These are phyloP conservation scores for Termitomyces heimii DNA, from an alignment of 768 basidiomycete genomes.

Conservation along the genomic window DNA sequence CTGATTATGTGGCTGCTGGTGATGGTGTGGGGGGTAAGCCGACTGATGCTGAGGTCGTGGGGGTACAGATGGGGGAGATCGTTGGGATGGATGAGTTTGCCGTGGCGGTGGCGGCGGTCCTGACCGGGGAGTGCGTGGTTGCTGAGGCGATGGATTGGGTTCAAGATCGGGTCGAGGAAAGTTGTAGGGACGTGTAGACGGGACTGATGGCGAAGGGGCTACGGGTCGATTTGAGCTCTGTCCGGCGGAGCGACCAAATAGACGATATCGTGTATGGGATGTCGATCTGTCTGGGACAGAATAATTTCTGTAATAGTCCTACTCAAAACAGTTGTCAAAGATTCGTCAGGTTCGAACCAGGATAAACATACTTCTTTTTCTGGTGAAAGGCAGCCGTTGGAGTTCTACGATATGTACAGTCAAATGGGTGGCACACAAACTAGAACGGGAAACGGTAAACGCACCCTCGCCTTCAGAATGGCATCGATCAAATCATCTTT, in stretches of 20 bases:
- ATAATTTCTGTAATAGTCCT: conserved; percentile 57
- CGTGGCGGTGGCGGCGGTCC: conserved; percentile 18
- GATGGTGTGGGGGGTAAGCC: conserved; percentile 5
- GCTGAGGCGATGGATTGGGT: conserved; percentile 31
- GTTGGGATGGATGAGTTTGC: conserved; percentile 16
- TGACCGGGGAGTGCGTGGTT: conserved; percentile 17
- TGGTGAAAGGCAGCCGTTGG: conserved; percentile 55
- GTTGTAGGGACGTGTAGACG: conserved; percentile 20
- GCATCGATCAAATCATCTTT: conserved; percentile 75
- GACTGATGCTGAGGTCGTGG: conserved; percentile 18
- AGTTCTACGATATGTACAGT: conserved; percentile 29
- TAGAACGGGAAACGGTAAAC: conserved; percentile 17
- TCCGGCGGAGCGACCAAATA: conserved; percentile 40
- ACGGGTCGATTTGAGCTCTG: conserved; percentile 20
- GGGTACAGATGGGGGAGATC: conserved; percentile 17
- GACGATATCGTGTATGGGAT: conserved; percentile 28
- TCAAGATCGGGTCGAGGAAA: conserved; percentile 65
- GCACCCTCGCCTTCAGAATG: conserved; percentile 48
- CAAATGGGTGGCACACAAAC: neutral
- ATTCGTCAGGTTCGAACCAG: neutral
- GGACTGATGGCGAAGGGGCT: conserved; percentile 26
- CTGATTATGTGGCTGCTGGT: neutral
- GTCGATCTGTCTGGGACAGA: conserved; percentile 49
- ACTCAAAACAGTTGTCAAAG: neutral
- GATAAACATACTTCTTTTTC: conserved; percentile 46